These are phyloP conservation scores for Coprinopsis cinerea DNA, from an alignment of 768 basidiomycete genomes.

Conservation along the genomic window DNA sequence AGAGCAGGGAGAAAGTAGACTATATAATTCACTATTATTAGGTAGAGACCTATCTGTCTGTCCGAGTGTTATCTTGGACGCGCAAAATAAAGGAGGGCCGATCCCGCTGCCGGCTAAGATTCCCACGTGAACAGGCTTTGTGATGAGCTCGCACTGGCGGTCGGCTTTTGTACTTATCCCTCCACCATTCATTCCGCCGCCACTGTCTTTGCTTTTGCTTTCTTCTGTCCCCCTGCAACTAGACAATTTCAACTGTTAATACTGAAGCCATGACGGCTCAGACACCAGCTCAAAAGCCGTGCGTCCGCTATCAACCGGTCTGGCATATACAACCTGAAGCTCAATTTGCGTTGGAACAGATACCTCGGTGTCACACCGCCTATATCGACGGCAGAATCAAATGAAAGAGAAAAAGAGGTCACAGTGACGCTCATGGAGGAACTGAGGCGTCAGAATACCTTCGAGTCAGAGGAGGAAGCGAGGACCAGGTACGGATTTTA, in stretches of 20 bases:
- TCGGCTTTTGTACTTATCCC: too few species aligned
- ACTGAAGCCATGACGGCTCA: not conserved
- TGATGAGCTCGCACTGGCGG: too few species aligned
- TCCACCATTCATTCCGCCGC: not conserved
- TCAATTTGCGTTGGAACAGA: constrained; percentile 41
- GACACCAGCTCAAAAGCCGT: not conserved
- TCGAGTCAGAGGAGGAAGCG: constrained; percentile 86
- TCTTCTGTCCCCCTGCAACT: not conserved
- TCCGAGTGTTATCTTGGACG: too few species aligned
- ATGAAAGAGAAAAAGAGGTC: constrained; percentile 74
- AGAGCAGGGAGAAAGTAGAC: constrained; percentile 71
- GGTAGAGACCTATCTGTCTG: too few species aligned
- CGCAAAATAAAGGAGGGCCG: too few species aligned
- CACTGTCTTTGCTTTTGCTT: not conserved
- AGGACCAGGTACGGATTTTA: constrained; percentile 60
- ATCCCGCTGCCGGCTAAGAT: too few species aligned
- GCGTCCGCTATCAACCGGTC: constrained; percentile 6
- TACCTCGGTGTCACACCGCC: constrained; percentile 82
- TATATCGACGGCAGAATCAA: constrained; percentile 73
- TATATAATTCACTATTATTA: too few species aligned
- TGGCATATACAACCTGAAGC: too few species aligned
- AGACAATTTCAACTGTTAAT: not conserved
- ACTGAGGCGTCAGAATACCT: constrained; percentile 76
- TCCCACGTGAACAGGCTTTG: too few species aligned
- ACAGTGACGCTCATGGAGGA: constrained; percentile 87